A percentile compares a stretch with the other conserved stretches of the same genome.
Conservation (phyloP, 306 rosid species). For the Cucumis cinereus region DNA sequence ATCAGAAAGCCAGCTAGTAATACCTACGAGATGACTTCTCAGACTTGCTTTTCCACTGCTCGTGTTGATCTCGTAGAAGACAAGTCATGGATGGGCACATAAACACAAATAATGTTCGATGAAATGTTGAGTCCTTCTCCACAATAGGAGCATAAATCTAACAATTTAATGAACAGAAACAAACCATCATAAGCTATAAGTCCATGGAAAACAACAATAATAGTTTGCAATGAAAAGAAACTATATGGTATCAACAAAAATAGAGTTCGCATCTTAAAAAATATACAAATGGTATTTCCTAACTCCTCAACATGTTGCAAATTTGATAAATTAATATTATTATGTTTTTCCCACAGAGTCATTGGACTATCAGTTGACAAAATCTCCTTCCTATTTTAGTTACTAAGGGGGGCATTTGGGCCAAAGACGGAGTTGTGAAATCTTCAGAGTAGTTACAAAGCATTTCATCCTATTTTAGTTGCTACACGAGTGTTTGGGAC, state of each 20-base stretch:
- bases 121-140: conserved; percentile 54
- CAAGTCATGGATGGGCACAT: conserved; percentile 79
- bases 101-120: conserved; percentile 63
- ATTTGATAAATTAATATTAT: background rate
- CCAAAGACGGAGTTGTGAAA: too few species aligned
- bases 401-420: background rate
- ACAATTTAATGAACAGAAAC: background rate
- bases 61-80: conserved; percentile 74
- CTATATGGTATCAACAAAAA: background rate
- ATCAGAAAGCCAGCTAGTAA: background rate
- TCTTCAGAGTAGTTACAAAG: background rate
- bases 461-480: background rate
- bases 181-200: background rate
- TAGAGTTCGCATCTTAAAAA: background rate
- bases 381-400: background rate
- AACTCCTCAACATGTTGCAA: background rate
- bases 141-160: conserved; percentile 69
- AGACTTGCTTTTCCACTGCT: conserved; percentile 57
- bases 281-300: background rate
- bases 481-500: too few species aligned
- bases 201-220: background rate
- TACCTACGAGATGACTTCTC: conserved; percentile 61
- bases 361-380: background rate
- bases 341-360: background rate
- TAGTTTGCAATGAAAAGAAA: background rate